Evolutionary conservation across 345 rosid genomes (phyloP).

Genomic region (Euphorbia lathyris): DNA sequence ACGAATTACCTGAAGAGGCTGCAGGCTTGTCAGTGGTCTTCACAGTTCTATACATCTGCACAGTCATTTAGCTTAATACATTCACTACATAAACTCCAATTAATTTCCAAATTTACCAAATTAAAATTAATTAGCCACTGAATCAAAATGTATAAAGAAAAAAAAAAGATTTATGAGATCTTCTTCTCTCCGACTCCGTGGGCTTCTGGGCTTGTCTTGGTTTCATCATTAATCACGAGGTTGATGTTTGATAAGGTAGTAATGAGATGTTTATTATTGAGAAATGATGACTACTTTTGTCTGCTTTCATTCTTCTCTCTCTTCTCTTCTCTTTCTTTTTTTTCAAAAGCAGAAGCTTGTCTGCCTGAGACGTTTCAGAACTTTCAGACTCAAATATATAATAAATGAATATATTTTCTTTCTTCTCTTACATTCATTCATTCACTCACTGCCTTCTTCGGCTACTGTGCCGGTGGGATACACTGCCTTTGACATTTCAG

Average conservation of each 20-base stretch:
- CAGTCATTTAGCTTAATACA: slow-evolving; percentile 7
- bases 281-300: slow-evolving; percentile 74
- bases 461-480: slow-evolving; percentile 33
- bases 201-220: slow-evolving; percentile 36
- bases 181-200: not conserved
- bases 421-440: slow-evolving; percentile 24
- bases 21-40: slow-evolving; percentile 85
- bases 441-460: slow-evolving; percentile 34
- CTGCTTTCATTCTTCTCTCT: slow-evolving; percentile 27
- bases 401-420: slow-evolving; percentile 12
- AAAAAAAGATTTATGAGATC: not conserved
- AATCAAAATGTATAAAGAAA: not conserved
- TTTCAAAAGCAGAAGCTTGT: slow-evolving; percentile 35
- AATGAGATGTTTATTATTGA: slow-evolving; percentile 56
- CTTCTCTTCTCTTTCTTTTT: slow-evolving; percentile 22
- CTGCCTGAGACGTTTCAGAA: slow-evolving; percentile 35
- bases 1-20: slow-evolving; percentile 72
- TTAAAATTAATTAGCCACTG: not conserved
- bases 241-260: slow-evolving; percentile 55
- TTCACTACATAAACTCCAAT: not conserved
- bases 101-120: no score
- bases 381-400: slow-evolving; percentile 30
- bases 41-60: slow-evolving; percentile 90
- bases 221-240: slow-evolving; percentile 58
- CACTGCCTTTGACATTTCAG: not conserved